Percentiles rank a stretch among this genome's conserved stretches.
Evolutionary conservation across 2,329 filamentous ascomycete species (phyloP).

Genomic region (Tolypocladium amazonense): DNA sequence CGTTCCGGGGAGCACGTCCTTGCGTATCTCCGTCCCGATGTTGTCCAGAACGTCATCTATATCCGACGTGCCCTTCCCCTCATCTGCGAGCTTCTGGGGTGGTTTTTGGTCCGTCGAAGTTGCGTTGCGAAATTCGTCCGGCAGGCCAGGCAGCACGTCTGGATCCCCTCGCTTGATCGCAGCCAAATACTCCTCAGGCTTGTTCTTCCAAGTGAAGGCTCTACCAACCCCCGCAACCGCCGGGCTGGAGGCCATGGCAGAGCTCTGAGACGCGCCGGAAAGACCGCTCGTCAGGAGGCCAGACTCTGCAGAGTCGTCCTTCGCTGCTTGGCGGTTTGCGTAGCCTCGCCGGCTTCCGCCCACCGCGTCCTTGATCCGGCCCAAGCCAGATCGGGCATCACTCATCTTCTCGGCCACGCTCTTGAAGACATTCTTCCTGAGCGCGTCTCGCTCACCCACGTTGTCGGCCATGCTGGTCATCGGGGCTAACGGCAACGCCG

Average conservation of each 20-base stretch:
- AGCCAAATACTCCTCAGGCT: conserved; percentile 47
- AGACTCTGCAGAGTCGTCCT: conserved; percentile 39
- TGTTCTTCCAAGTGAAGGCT: conserved; percentile 54
- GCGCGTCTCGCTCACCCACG: conserved; percentile 42
- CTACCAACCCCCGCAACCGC: conserved; percentile 32
- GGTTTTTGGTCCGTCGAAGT: conserved; percentile 15
- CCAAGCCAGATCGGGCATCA: conserved; percentile 73
- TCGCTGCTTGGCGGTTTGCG: conserved; percentile 38
- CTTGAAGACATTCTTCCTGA: conserved; percentile 62
- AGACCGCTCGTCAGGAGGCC: conserved; percentile 3
- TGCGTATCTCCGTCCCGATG: conserved; percentile 30
- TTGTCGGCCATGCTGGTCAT: conserved; percentile 35
- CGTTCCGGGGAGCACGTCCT: conserved; percentile 29
- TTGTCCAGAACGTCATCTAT: conserved; percentile 14
- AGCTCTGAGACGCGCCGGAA: conserved; percentile 7
- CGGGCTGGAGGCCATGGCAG: conserved; percentile 23
- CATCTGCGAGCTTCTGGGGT: conserved; percentile 10
- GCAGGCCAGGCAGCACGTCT: conserved; percentile 13
- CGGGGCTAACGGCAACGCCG: conserved; percentile 32
- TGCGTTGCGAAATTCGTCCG: conserved; percentile 12
- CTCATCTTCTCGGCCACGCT: conserved; percentile 69
- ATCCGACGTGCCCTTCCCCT: conserved; percentile 11
- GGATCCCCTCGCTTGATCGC: conserved; percentile 26
- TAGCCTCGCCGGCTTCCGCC: conserved; percentile 49
- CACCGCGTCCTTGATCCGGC: conserved; percentile 77